A percentile compares a stretch with the other conserved stretches of the same genome.
Evolutionary conservation across 2,329 filamentous ascomycete species (phyloP).

Genomic region (Sporothrix curviconia): DNA sequence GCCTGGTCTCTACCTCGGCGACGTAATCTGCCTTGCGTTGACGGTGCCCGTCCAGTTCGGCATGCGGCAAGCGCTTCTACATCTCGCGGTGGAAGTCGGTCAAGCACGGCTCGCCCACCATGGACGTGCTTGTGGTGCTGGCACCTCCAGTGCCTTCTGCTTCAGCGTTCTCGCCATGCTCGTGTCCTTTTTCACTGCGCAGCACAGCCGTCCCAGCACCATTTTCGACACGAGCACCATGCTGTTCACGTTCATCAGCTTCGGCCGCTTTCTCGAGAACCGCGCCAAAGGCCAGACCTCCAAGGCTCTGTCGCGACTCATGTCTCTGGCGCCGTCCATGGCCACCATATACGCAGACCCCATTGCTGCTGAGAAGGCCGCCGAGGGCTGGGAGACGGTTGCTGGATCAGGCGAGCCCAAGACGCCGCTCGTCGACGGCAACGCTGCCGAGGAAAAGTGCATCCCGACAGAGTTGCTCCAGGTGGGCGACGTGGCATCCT

Average conservation of each 20-base stretch:
- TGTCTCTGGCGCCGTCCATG: constrained; percentile 95
- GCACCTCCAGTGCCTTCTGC: constrained; percentile 92
- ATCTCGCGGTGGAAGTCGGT: constrained; percentile 87
- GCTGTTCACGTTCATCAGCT: constrained; percentile 90
- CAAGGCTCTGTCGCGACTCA: constrained; percentile 82
- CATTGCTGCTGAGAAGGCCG: constrained; percentile 84
- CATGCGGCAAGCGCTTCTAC: constrained; percentile 91
- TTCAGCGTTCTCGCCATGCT: constrained; percentile 86
- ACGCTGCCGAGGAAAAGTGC: constrained; percentile 70
- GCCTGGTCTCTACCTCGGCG: constrained; percentile 78
- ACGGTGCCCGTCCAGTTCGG: constrained; percentile 96
- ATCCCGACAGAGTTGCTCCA: constrained; percentile 93
- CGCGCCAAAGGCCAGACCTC: constrained; percentile 93
- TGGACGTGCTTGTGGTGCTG: constrained; percentile 93
- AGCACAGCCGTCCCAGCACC: constrained; percentile 75
- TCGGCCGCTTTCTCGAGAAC: constrained; percentile 90
- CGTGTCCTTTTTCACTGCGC: constrained; percentile 67
- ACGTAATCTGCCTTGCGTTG: constrained; percentile 73
- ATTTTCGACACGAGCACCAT: constrained; percentile 98
- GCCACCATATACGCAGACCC: constrained; percentile 93
- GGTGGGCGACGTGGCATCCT: constrained; percentile 91
- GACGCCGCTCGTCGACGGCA: constrained; percentile 41
- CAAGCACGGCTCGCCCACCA: constrained; percentile 85
- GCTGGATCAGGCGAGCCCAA: constrained; percentile 37
- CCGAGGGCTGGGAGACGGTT: constrained; percentile 63